Conservation (phyloP, 176 grass and related monocot species). For the Aegilops tauschii region DNA sequence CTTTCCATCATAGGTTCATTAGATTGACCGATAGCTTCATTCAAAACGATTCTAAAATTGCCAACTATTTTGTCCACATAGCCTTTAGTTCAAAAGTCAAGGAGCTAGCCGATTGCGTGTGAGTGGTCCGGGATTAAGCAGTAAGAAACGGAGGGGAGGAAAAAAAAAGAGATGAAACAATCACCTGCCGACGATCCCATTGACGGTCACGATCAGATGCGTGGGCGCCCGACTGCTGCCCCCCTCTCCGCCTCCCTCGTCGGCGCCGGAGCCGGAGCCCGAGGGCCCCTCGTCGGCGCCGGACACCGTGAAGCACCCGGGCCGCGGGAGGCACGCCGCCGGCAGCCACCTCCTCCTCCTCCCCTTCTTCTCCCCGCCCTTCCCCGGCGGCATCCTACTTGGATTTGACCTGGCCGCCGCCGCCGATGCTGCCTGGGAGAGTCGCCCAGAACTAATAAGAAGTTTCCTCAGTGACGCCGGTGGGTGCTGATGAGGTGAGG, state of each 20-base stretch:
- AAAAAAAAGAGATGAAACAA: background rate
- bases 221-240: slow-evolving; percentile 28
- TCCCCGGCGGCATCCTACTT: slow-evolving; percentile 17
- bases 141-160: background rate
- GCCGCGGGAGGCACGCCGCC: slow-evolving; percentile 49
- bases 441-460: background rate
- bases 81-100: background rate
- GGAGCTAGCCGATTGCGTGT: background rate
- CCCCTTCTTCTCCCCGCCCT: slow-evolving; percentile 2
- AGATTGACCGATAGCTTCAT: background rate
- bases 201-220: slow-evolving; percentile 88
- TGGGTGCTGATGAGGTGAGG: background rate
- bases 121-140: background rate
- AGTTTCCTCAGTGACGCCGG: background rate
- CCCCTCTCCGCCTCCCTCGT: background rate
- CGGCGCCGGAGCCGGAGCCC: slow-evolving; percentile 17
- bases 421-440: background rate
- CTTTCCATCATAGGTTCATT: background rate
- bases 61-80: too few species aligned
- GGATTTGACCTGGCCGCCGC: background rate
- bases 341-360: background rate
- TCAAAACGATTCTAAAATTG: background rate
- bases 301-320: slow-evolving; percentile 60
- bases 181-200: slow-evolving; percentile 91
- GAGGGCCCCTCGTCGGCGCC: slow-evolving; percentile 15